These are phyloP conservation scores for Pugionium cornutum DNA, from an alignment of 345 rosid genomes.

Conservation along the genomic window DNA sequence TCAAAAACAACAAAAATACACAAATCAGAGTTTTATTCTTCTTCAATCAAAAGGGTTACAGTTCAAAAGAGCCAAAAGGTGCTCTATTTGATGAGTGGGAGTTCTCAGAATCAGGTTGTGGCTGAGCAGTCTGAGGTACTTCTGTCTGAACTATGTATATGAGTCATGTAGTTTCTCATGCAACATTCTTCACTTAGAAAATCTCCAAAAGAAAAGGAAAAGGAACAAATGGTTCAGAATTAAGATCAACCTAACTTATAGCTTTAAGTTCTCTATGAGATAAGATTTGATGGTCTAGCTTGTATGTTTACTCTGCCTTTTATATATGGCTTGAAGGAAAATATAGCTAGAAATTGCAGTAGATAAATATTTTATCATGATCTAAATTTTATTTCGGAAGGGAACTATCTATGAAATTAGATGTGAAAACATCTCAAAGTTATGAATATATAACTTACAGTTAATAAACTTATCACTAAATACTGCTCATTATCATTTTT, in stretches of 20 bases:
- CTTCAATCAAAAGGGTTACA: conserved; percentile 53
- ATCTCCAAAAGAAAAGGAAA: not conserved
- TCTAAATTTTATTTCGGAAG: too few species aligned
- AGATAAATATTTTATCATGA: too few species aligned
- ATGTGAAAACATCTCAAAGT: conserved; percentile 14
- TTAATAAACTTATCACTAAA: conserved; percentile 2
- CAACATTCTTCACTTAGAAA: conserved; percentile 11
- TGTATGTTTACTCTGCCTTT: conserved; percentile 1
- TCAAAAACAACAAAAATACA: too few species aligned
- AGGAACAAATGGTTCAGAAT: conserved; percentile 5
- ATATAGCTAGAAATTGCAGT: not conserved
- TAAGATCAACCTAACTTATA: conserved; percentile 21
- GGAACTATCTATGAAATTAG: not conserved
- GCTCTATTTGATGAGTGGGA: conserved; percentile 88
- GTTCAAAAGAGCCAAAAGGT: conserved; percentile 78
- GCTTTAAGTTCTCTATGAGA: not conserved
- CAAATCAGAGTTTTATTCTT: too few species aligned
- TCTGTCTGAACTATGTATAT: conserved; percentile 15
- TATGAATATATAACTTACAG: not conserved
- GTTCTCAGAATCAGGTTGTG: conserved; percentile 71
- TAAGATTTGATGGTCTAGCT: not conserved
- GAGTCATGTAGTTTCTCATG: conserved; percentile 6
- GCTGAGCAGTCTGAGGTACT: conserved; percentile 74
- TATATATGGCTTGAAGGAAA: conserved; percentile 1
- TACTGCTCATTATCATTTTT: conserved; percentile 5